These are phyloP conservation scores for Sphaerulina musiva DNA, from an alignment of 2,329 filamentous ascomycete species.

Conservation along the genomic window DNA sequence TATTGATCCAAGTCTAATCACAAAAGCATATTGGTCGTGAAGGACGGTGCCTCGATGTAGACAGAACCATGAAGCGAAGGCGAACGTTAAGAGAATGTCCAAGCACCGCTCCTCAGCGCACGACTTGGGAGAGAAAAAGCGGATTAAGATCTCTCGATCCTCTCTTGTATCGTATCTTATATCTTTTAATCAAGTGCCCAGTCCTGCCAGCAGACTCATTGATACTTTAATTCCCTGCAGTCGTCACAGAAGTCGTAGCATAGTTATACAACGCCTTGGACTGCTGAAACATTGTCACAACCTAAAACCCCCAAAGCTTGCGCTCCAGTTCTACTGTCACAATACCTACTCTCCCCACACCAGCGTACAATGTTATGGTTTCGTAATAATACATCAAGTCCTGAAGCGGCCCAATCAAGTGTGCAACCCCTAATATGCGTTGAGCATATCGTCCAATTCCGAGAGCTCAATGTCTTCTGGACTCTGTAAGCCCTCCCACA, in stretches of 20 bases:
- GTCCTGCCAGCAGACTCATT: slow-evolving; percentile 10
- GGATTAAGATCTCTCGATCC: neutral
- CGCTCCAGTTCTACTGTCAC: slow-evolving; percentile 8
- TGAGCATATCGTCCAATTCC: slow-evolving; percentile 82
- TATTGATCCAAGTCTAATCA: too few species aligned
- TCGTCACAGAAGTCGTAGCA: neutral
- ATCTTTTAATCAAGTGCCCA: neutral
- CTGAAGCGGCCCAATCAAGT: neutral
- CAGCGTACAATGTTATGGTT: neutral
- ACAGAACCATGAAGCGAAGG: too few species aligned
- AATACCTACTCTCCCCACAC: neutral
- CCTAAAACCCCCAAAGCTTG: slow-evolving; percentile 3
- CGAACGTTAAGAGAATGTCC: too few species aligned
- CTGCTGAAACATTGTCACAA: neutral
- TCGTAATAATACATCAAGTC: slow-evolving; percentile 3
- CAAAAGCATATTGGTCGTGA: too few species aligned
- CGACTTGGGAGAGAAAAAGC: neutral
- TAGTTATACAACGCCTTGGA: neutral
- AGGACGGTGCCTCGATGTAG: too few species aligned
- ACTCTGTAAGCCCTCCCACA: slow-evolving; percentile 47
- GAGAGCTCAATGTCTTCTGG: slow-evolving; percentile 88
- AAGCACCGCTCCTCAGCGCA: neutral
- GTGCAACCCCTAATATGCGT: slow-evolving; percentile 39
- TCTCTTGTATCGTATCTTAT: neutral
- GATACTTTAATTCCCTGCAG: neutral